Evolutionary conservation across 169 alveolate species (phyloP).

Genomic region (Theileria equi): DNA sequence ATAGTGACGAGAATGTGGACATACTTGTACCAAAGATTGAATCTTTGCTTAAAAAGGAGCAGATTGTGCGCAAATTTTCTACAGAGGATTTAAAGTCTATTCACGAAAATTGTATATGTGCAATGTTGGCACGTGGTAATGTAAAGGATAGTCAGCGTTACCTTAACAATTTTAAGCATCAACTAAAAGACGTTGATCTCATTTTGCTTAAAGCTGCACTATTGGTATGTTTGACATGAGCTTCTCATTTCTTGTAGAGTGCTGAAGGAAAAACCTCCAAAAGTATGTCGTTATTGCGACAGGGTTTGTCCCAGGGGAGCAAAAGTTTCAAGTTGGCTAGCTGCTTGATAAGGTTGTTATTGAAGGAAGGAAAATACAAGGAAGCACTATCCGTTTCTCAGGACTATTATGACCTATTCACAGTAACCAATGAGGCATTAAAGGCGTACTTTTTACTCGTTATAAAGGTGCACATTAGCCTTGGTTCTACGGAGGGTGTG

Average conservation of each 20-base stretch:
- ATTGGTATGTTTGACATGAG: not conserved
- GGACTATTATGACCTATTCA: not conserved
- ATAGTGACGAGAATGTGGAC: not conserved
- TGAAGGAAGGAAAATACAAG: conserved; percentile 3
- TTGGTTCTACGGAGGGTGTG: conserved; percentile 14
- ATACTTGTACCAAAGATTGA: conserved; percentile 6
- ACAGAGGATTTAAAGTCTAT: not conserved
- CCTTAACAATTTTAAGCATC: conserved; percentile 5
- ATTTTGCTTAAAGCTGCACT: conserved; percentile 6
- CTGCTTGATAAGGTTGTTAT: not conserved
- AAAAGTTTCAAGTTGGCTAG: not conserved
- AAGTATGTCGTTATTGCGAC: conserved; percentile 12
- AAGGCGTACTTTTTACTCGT: not conserved
- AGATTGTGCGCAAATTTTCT: conserved; percentile 1
- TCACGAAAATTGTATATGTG: conserved; percentile 14
- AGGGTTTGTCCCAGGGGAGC: conserved; percentile 2
- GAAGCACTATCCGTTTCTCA: conserved; percentile 11
- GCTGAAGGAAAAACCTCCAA: conserved; percentile 11
- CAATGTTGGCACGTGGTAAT: conserved; percentile 3
- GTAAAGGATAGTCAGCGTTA: conserved; percentile 10
- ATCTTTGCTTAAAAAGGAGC: conserved; percentile 14
- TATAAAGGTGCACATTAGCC: not conserved
- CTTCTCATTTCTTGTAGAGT: not conserved
- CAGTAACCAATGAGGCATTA: not conserved
- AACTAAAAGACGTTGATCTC: not conserved